Percentiles rank a stretch among this genome's conserved stretches.
Conservation (phyloP, 2,329 filamentous ascomycete genomes). For the Epichloe bromicola region DNA sequence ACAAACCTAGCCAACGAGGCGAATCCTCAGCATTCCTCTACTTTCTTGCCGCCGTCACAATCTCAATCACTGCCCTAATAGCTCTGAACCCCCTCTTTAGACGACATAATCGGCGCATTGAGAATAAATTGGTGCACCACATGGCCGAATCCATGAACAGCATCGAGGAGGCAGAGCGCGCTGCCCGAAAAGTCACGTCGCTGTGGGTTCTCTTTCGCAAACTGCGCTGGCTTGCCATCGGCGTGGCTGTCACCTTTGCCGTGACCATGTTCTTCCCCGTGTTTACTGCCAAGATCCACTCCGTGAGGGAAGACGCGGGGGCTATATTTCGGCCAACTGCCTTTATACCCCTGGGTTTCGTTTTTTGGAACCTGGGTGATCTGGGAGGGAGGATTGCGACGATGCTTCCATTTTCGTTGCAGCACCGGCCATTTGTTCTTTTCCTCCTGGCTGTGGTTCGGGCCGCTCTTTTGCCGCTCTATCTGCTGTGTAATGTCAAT, state of each 20-base stretch:
- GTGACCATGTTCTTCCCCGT: constrained; percentile 93
- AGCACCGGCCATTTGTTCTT: constrained; percentile 49
- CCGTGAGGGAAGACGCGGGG: constrained; percentile 28
- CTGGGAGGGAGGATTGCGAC: constrained; percentile 62
- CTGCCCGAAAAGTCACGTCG: constrained; percentile 35
- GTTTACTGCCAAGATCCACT: constrained; percentile 58
- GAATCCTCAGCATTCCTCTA: constrained; percentile 67
- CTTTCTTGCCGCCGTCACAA: constrained; percentile 73
- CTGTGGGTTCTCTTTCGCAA: constrained; percentile 60
- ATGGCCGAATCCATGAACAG: constrained; percentile 37
- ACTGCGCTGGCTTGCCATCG: constrained; percentile 62
- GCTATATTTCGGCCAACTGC: constrained; percentile 56
- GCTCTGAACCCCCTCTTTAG: constrained; percentile 64
- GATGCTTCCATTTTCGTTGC: constrained; percentile 41
- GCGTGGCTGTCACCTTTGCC: constrained; percentile 68
- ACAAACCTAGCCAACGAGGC: constrained; percentile 12
- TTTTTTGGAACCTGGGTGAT: constrained; percentile 90
- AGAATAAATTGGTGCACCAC: constrained; percentile 32
- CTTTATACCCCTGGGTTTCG: constrained; percentile 82
- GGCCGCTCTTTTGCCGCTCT: constrained; percentile 65
- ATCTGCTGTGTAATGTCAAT: constrained; percentile 77
- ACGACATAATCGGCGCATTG: constrained; percentile 41
- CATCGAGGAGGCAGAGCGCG: constrained; percentile 39
- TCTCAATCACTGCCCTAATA: constrained; percentile 57
- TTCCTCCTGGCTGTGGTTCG: constrained; percentile 56